Evolutionary conservation across 345 rosid species (phyloP).

Genomic region (Anacardium occidentale): DNA sequence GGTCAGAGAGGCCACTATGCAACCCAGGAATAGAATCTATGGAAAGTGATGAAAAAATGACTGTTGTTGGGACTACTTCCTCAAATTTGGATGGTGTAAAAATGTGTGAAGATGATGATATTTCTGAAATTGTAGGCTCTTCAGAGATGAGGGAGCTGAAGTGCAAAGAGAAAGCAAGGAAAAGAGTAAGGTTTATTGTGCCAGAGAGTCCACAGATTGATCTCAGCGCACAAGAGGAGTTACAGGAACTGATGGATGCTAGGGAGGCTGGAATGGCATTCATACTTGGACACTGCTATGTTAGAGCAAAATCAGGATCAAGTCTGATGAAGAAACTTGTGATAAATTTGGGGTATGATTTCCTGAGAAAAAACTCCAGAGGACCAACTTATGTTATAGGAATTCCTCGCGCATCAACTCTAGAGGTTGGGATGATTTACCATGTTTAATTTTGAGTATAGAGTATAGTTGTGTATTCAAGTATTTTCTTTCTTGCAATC

Average conservation of each 20-base stretch:
- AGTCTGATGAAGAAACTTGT: slow-evolving; percentile 75
- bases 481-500: not conserved
- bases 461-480: slow-evolving; percentile 6
- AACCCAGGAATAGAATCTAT: slow-evolving; percentile 9
- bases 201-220: slow-evolving; percentile 58
- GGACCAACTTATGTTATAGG: slow-evolving; percentile 62
- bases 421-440: slow-evolving; percentile 96
- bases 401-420: slow-evolving; percentile 81
- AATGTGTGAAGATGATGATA: slow-evolving; percentile 42
- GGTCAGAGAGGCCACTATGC: slow-evolving; percentile 50
- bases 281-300: slow-evolving; percentile 82
- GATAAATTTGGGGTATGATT: slow-evolving; percentile 82
- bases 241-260: slow-evolving; percentile 76
- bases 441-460: slow-evolving; percentile 43
- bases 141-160: slow-evolving; percentile 27
- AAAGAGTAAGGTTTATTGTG: slow-evolving; percentile 76
- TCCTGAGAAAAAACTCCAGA: slow-evolving; percentile 83
- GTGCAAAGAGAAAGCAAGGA: slow-evolving; percentile 36
- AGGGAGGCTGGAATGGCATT: slow-evolving; percentile 94
- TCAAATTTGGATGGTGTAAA: slow-evolving; percentile 56
- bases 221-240: slow-evolving; percentile 50
- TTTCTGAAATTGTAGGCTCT: slow-evolving; percentile 26
- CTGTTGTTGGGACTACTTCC: slow-evolving; percentile 74
- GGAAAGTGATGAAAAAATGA: slow-evolving; percentile 56
- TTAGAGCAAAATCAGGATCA: slow-evolving; percentile 87